A percentile compares a stretch with the other conserved stretches of the same genome.
Conservation (phyloP, 2,329 filamentous ascomycete genomes). For the Neopestalotiopsis rosae region DNA sequence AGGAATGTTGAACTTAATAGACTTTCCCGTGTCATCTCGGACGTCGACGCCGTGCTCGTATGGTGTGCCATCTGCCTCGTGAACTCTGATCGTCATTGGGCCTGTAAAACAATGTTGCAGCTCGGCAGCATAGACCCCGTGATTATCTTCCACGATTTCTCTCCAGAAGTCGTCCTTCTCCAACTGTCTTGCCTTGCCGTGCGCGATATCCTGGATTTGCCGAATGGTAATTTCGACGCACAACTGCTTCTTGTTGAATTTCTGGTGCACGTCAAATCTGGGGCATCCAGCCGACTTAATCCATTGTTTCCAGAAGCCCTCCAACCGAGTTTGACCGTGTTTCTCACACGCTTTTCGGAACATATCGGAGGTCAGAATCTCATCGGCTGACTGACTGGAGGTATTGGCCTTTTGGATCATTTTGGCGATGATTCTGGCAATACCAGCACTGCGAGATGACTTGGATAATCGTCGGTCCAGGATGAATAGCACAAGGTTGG, state of each 20-base stretch:
- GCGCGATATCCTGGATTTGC: conserved; percentile 67
- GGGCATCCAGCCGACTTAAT: conserved; percentile 88
- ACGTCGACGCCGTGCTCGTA: conserved; percentile 99
- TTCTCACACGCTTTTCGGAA: conserved; percentile 90
- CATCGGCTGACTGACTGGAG: conserved; percentile 63
- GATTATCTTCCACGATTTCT: conserved; percentile 79
- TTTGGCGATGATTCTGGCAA: conserved; percentile 84
- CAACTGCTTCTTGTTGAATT: conserved; percentile 97
- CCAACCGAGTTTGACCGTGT: conserved; percentile 82
- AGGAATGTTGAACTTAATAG: conserved; percentile 85
- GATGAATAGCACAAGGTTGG: conserved; percentile 89
- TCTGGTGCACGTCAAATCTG: conserved; percentile 81
- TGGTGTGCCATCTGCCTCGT: conserved; percentile 96
- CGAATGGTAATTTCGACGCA: conserved; percentile 90
- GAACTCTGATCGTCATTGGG: conserved; percentile 96
- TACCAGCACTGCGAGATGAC: conserved; percentile 80
- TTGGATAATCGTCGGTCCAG: conserved; percentile 91
- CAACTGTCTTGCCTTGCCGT: conserved; percentile 56
- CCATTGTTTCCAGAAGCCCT: conserved; percentile 95
- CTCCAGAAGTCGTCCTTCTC: conserved; percentile 80
- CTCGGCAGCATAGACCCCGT: conserved; percentile 70
- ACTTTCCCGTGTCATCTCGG: conserved; percentile 79
- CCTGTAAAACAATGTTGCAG: conserved; percentile 87
- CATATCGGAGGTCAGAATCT: conserved; percentile 74
- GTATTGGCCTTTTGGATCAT: conserved; percentile 86